Percentiles rank a stretch among this genome's conserved stretches.
These are phyloP conservation scores for Diplodia intermedia DNA, from an alignment of 2,329 filamentous ascomycete genomes.

Conservation along the genomic window DNA sequence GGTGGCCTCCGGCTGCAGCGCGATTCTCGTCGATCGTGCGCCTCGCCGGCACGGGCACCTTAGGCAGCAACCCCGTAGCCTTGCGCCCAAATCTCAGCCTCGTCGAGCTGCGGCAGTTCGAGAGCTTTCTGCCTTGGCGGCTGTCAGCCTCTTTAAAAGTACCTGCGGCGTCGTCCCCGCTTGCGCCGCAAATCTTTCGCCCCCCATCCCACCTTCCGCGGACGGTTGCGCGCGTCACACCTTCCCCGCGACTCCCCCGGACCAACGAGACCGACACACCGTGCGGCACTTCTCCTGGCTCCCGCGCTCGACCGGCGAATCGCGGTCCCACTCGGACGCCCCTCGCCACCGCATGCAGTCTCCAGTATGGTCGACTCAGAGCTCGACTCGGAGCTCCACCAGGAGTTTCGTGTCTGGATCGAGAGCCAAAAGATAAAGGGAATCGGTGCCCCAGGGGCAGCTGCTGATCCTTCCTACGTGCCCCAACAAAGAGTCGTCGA, in stretches of 20 bases:
- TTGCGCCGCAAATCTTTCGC: neutral
- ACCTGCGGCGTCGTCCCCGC: no score
- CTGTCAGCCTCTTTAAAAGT: neutral
- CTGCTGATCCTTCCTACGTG: neutral
- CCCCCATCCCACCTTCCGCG: neutral
- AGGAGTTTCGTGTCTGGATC: neutral
- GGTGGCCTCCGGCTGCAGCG: neutral
- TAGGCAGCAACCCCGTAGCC: neutral
- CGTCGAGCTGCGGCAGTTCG: neutral
- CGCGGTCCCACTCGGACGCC: neutral
- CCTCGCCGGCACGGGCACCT: neutral
- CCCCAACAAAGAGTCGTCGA: neutral
- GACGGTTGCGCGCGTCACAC: no score
- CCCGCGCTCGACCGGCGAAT: no score
- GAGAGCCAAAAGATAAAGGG: neutral
- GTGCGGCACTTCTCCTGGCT: neutral
- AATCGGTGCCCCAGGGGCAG: neutral
- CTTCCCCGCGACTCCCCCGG: no score
- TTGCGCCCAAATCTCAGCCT: neutral
- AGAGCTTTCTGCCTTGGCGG: neutral
- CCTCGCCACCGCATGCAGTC: neutral
- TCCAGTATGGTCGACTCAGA: neutral
- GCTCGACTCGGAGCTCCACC: neutral
- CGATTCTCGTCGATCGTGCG: neutral
- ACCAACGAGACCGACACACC: neutral